phyloP scores from a whole-genome alignment of 352 stramenopile genomes.

The Globisporangium takayamanum region DNA sequence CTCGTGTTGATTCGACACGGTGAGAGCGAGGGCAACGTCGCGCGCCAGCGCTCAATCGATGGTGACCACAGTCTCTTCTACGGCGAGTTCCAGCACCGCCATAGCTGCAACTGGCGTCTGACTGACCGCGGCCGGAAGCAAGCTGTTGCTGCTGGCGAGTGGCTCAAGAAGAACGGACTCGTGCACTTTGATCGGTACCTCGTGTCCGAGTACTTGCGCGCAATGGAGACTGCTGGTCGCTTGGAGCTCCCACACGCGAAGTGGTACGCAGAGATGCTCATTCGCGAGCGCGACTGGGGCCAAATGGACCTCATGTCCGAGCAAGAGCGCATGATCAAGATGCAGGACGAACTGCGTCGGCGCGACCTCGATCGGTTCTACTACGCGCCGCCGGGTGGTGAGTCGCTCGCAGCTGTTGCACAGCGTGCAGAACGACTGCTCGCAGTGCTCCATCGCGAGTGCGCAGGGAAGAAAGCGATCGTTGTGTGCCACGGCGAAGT shows the following conservation, averaged over 20 bases:
- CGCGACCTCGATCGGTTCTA: slow-evolving; percentile 84
- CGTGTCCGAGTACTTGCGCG: slow-evolving; percentile 83
- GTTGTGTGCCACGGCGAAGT: slow-evolving; percentile 86
- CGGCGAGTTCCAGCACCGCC: slow-evolving; percentile 85
- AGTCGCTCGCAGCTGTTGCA: slow-evolving; percentile 76
- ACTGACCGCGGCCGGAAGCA: slow-evolving; percentile 78
- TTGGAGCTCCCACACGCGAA: slow-evolving; percentile 63
- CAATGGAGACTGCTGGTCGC: slow-evolving; percentile 80
- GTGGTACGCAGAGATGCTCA: slow-evolving; percentile 87
- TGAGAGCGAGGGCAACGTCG: slow-evolving; percentile 87
- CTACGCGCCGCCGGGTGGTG: slow-evolving; percentile 75
- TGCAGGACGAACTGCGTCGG: slow-evolving; percentile 82
- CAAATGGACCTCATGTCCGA: slow-evolving; percentile 89
- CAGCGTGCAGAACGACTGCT: slow-evolving; percentile 79
- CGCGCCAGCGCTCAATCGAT: slow-evolving; percentile 70
- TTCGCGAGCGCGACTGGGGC: slow-evolving; percentile 85
- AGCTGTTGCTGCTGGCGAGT: slow-evolving; percentile 67
- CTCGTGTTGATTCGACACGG: slow-evolving; percentile 86
- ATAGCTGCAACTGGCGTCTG: slow-evolving; percentile 84
- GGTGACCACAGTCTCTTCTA: slow-evolving; percentile 83
- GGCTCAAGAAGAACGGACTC: slow-evolving; percentile 74
- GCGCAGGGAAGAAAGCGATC: slow-evolving; percentile 68
- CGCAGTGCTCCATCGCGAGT: slow-evolving; percentile 74
- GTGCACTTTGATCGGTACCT: slow-evolving; percentile 80
- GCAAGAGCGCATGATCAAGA: slow-evolving; percentile 81